Evolutionary conservation across 2,329 filamentous ascomycete species (phyloP).

Genomic region (Periconia sp.): DNA sequence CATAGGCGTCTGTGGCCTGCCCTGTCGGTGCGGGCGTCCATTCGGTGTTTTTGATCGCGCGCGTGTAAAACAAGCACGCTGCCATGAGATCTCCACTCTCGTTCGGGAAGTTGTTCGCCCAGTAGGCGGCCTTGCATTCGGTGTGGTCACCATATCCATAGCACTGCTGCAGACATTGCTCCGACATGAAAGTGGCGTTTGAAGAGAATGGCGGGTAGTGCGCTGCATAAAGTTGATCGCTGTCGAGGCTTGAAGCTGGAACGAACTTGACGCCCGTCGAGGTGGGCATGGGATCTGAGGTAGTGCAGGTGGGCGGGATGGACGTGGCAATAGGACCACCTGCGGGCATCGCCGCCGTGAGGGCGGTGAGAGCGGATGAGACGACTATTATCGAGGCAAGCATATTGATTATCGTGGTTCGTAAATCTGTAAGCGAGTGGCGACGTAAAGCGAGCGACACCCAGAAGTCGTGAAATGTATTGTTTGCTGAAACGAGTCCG

Average conservation of each 20-base stretch:
- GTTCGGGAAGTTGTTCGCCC: slow-evolving; percentile 45
- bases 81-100: slow-evolving; percentile 41
- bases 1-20: slow-evolving; percentile 37
- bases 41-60: slow-evolving; percentile 28
- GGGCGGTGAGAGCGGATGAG: slow-evolving; percentile 4
- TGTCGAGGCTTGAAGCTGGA: slow-evolving; percentile 25
- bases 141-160: slow-evolving; percentile 46
- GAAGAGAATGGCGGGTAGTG: slow-evolving; percentile 41
- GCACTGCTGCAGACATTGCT: slow-evolving; percentile 49
- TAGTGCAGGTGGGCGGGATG: slow-evolving; percentile 43
- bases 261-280: slow-evolving; percentile 26
- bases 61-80: slow-evolving; percentile 46
- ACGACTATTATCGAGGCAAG: slow-evolving; percentile 3
- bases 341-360: slow-evolving; percentile 22
- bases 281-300: slow-evolving; percentile 36
- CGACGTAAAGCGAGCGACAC: background rate
- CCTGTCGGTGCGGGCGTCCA: slow-evolving; percentile 37
- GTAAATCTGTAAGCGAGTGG: background rate
- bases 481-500: too few relatives aligned
- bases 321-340: slow-evolving; percentile 42
- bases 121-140: slow-evolving; percentile 44
- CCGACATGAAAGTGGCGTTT: slow-evolving; percentile 32
- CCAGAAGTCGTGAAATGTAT: too few relatives aligned
- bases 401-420: slow-evolving; percentile 1
- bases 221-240: slow-evolving; percentile 32